Conservation (phyloP, 768 basidiomycete species). For the Gelatoporia subvermispora region DNA sequence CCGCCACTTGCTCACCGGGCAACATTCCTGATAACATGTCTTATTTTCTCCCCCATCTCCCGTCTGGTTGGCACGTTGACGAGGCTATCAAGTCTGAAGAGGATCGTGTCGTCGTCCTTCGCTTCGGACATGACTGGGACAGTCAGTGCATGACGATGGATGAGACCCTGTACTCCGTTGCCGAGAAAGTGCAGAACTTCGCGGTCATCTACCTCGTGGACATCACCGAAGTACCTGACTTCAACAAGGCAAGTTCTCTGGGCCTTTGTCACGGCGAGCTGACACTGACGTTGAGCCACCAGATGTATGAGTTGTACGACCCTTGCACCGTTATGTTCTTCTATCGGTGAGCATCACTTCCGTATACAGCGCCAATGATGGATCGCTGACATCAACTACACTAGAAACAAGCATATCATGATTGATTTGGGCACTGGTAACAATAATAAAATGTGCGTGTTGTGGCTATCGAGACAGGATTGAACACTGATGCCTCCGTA, state of each 20-base stretch:
- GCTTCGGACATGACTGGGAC: slow-evolving; percentile 95
- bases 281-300: not conserved
- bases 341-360: slow-evolving; percentile 62
- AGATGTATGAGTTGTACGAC: slow-evolving; percentile 99
- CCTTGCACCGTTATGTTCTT: slow-evolving; percentile 98
- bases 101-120: slow-evolving; percentile 88
- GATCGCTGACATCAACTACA: slow-evolving; percentile 6
- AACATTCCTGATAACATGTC: slow-evolving; percentile 71
- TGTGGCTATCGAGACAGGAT: not conserved
- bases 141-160: slow-evolving; percentile 98
- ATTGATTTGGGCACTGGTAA: slow-evolving; percentile 99
- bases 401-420: slow-evolving; percentile 98
- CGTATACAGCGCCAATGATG: not conserved
- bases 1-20: no score
- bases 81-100: slow-evolving; percentile 99
- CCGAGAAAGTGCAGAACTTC: slow-evolving; percentile 97
- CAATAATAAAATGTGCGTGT: slow-evolving; percentile 94
- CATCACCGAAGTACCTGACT: slow-evolving; percentile 96
- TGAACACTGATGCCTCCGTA: not conserved
- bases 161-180: slow-evolving; percentile 87
- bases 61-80: slow-evolving; percentile 97
- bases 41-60: slow-evolving; percentile 84
- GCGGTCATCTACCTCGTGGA: slow-evolving; percentile 95
- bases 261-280: not conserved
- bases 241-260: slow-evolving; percentile 75